Evolutionary conservation across 148 eudicot genomes (phyloP), one percentile per base, ranked within the genome.

Genomic region (Diospyros kaki): DNA sequence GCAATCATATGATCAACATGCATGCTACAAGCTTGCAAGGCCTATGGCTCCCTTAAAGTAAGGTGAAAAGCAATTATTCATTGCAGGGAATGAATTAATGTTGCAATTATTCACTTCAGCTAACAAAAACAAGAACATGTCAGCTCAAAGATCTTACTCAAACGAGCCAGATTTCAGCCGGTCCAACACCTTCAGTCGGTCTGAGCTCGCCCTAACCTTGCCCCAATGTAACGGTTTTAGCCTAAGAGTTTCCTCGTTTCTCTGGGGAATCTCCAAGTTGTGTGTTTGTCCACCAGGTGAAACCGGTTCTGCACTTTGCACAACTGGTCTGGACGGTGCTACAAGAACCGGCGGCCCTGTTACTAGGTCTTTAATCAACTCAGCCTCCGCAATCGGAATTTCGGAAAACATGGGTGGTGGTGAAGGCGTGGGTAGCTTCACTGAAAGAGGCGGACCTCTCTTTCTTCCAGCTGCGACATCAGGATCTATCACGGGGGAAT

Each of bases 141-240:
- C 52, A 48, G 8, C 52, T 48, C 52, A 48, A 44, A 66, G 64
- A 45, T 65, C 88, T 91, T 86, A 94, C 98, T 86, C 84, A 77
- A 92, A 92, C 9, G 98, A 94, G 65, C 90, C 88, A 68, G 92
- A 88, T 54, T 90, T 85, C 58, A 94, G 80, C 73, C 89, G 95
- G 80, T 94, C 98, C 98, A 97, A 94, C n/a, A 86, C 98, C 81
- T 83, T 91, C 56, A 84, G 89, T 42, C 90, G 75, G 71, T 94
- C 97, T 5, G 97, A 90, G 58, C 86, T 87, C 0, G 95, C 92
- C 55, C 93, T 85, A 43, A 94, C 93, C 76, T 92, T 92, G 73
- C 92, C 97, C 98, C 98, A 94, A 66, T 91, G 94, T 82, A 94
- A 80, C 1, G 95, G 87, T 82, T 94, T 94, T 84, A 94, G 80